Evolutionary conservation across 148 eudicot species (phyloP).

Genomic region (Bassia scoparia): DNA sequence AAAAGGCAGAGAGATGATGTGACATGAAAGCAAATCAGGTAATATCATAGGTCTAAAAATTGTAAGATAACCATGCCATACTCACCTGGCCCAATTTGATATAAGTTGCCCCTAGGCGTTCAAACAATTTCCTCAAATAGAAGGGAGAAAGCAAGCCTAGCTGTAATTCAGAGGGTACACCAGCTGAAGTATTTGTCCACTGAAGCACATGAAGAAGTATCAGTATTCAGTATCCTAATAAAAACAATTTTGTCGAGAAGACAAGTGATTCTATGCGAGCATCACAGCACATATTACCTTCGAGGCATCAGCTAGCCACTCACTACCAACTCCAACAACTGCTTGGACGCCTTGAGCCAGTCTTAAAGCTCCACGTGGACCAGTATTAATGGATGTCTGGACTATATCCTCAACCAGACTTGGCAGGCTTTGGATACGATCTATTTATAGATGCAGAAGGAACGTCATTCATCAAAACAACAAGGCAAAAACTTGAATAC

Average conservation of each 20-base stretch:
- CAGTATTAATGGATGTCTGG: conserved; percentile 86
- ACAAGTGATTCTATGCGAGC: background rate
- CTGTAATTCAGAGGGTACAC: conserved; percentile 69
- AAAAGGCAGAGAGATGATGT: background rate
- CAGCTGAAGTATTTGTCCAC: conserved; percentile 62
- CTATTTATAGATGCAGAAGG: conserved; percentile 36
- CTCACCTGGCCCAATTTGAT: conserved; percentile 95
- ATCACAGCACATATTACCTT: conserved; percentile 41
- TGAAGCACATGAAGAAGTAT: conserved; percentile 29
- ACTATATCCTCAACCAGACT: conserved; percentile 82
- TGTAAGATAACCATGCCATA: conserved; percentile 3
- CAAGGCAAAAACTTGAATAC: background rate
- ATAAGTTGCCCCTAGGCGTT: conserved; percentile 97
- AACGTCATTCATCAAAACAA: background rate
- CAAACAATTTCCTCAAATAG: conserved; percentile 86
- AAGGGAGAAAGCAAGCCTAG: conserved; percentile 76
- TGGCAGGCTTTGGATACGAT: conserved; percentile 71
- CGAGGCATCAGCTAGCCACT: conserved; percentile 87
- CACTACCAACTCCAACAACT: conserved; percentile 85
- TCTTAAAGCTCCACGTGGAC: conserved; percentile 93
- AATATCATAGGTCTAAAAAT: background rate
- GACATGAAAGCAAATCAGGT: background rate
- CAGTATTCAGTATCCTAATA: conserved; percentile 11
- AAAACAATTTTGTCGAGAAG: background rate
- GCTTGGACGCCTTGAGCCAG: conserved; percentile 96